Evolutionary conservation across 2,329 filamentous ascomycete species (phyloP).

Genomic region (Scytalidium sp.): DNA sequence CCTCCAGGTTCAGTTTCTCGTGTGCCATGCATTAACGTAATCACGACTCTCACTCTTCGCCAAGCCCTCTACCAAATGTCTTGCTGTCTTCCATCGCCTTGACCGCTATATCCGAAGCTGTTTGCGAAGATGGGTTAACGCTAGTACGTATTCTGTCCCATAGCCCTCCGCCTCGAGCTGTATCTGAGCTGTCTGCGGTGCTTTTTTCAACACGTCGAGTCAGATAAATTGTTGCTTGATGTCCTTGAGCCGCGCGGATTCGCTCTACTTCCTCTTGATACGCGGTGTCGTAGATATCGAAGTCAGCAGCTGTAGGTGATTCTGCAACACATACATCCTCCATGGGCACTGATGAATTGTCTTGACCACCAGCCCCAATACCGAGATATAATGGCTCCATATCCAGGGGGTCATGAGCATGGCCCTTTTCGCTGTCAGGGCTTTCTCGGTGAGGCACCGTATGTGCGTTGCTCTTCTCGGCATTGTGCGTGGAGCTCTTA

Average conservation of each 20-base stretch:
- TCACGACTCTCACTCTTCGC: neutral
- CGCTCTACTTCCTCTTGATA: constrained; percentile 79
- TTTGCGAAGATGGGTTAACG: neutral
- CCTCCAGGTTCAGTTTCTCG: too few relatives aligned
- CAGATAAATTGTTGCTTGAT: constrained; percentile 55
- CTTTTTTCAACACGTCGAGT: constrained; percentile 45
- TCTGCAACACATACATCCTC: constrained; percentile 63
- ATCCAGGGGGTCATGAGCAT: constrained; percentile 62
- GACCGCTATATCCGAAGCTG: constrained; percentile 21
- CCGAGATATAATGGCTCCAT: constrained; percentile 66
- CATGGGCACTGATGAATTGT: constrained; percentile 33
- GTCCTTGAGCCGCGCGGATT: constrained; percentile 53
- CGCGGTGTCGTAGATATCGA: constrained; percentile 84
- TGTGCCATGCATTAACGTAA: neutral
- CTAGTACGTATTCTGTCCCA: neutral
- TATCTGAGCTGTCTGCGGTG: constrained; percentile 21
- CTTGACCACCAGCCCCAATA: constrained; percentile 65
- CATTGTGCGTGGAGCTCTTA: too few relatives aligned
- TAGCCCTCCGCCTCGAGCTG: constrained; percentile 9
- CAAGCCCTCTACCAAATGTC: constrained; percentile 4
- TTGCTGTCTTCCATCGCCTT: constrained; percentile 22
- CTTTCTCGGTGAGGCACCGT: constrained; percentile 25
- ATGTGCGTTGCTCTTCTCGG: constrained; percentile 10
- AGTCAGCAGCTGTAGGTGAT: constrained; percentile 79
- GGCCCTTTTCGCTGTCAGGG: constrained; percentile 51